These are phyloP conservation scores for Linnemannia zychae DNA, from an alignment of 192 early-diverging fungal species.

Conservation along the genomic window DNA sequence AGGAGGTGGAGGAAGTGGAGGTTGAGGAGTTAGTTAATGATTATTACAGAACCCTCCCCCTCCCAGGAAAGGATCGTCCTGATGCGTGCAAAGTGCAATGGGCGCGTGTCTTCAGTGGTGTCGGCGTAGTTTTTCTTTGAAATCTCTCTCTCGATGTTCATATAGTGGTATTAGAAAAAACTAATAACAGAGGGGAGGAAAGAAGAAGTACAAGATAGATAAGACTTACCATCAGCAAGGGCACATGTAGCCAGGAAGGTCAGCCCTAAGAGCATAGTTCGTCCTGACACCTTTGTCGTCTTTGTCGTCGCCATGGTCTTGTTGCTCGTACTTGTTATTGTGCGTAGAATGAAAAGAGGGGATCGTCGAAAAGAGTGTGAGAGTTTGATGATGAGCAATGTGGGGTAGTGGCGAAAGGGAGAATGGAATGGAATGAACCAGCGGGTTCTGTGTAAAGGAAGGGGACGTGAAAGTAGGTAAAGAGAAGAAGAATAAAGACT, in stretches of 20 bases:
- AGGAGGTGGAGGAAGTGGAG: too few species aligned
- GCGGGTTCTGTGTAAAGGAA: neutral
- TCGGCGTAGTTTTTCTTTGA: too few species aligned
- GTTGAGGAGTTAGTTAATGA: too few species aligned
- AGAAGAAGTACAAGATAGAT: too few species aligned
- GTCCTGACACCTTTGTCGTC: neutral
- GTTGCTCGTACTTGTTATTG: neutral
- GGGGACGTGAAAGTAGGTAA: neutral
- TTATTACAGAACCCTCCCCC: too few species aligned
- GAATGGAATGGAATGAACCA: neutral
- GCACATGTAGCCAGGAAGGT: neutral
- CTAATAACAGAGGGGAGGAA: too few species aligned
- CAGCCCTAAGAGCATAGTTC: neutral
- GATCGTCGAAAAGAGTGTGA: neutral
- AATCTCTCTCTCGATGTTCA: too few species aligned
- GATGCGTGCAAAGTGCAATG: too few species aligned
- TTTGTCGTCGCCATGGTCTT: neutral
- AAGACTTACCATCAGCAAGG: constrained; percentile 1
- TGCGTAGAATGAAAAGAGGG: neutral
- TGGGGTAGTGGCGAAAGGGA: neutral
- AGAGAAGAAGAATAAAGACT: neutral
- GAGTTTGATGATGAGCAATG: neutral
- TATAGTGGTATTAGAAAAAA: too few species aligned
- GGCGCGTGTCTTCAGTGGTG: too few species aligned
- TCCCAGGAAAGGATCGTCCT: too few species aligned